Conservation (phyloP, 805 yeast species). For the Komagataella kurtzmanii region DNA sequence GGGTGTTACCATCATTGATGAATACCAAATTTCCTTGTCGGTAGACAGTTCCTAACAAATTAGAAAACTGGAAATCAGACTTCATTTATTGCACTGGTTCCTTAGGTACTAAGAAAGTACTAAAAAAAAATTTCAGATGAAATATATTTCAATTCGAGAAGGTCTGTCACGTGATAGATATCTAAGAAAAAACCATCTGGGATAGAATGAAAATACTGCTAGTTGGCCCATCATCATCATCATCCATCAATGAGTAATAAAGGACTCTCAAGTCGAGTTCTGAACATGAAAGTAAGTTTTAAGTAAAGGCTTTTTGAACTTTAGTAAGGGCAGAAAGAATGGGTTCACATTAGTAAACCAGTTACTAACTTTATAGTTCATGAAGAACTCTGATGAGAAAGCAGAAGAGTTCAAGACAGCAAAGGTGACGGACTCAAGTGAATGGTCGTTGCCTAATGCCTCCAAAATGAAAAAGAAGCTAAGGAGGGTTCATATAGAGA, state of each 20-base stretch:
- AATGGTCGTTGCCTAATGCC: slow-evolving; percentile 27
- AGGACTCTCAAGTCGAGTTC: slow-evolving; percentile 49
- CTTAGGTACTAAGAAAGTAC: background rate
- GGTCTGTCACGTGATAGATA: background rate
- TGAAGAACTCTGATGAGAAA: slow-evolving; percentile 30
- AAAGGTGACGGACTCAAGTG: slow-evolving; percentile 29
- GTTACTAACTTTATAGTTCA: slow-evolving; percentile 21
- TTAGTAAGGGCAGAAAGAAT: background rate
- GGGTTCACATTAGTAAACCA: background rate
- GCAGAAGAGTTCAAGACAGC: slow-evolving; percentile 20
- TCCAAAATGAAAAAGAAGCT: slow-evolving; percentile 3
- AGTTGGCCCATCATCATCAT: background rate
- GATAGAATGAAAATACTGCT: background rate
- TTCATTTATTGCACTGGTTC: slow-evolving; percentile 33
- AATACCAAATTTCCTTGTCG: slow-evolving; percentile 82
- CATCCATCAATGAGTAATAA: slow-evolving; percentile 6
- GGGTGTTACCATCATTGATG: slow-evolving; percentile 72
- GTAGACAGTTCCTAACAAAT: slow-evolving; percentile 88
- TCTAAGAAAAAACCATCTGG: background rate
- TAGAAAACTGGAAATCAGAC: slow-evolving; percentile 81
- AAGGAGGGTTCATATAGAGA: slow-evolving; percentile 1
- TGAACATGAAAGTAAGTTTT: slow-evolving; percentile 53
- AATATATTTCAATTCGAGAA: background rate
- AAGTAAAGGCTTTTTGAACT: background rate
- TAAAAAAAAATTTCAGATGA: background rate